Conservation (phyloP, 495 filamentous ascomycete genomes). For the Lichina pygmaea region DNA sequence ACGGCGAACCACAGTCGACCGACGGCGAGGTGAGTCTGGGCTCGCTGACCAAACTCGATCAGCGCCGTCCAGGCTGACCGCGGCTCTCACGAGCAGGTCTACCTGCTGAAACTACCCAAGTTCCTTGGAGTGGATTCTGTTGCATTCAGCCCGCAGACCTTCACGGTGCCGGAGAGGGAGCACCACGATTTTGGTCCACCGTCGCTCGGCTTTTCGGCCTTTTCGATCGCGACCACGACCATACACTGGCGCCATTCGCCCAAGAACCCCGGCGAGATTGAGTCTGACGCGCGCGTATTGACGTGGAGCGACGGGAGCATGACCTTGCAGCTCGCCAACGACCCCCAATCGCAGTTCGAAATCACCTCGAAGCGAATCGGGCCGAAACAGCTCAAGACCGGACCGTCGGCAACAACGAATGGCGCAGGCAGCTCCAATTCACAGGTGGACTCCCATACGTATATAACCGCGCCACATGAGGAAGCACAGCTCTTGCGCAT, state of each 20-base stretch:
- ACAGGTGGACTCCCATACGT: slow-evolving; percentile 53
- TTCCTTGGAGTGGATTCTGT: slow-evolving; percentile 55
- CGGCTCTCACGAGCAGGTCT: slow-evolving; percentile 25
- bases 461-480: slow-evolving; percentile 49
- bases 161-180: slow-evolving; percentile 31
- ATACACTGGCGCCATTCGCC: slow-evolving; percentile 45
- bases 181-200: slow-evolving; percentile 18
- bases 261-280: slow-evolving; percentile 25
- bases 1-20: slow-evolving; percentile 42
- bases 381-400: slow-evolving; percentile 23
- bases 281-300: slow-evolving; percentile 53
- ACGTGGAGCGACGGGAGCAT: slow-evolving; percentile 68
- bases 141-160: slow-evolving; percentile 45
- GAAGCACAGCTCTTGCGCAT: slow-evolving; percentile 41
- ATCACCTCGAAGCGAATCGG: slow-evolving; percentile 51
- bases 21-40: slow-evolving; percentile 27
- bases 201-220: slow-evolving; percentile 24
- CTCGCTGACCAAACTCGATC: background rate
- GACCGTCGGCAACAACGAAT: slow-evolving; percentile 21
- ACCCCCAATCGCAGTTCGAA: slow-evolving; percentile 54
- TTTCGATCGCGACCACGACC: slow-evolving; percentile 35
- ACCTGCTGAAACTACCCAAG: slow-evolving; percentile 50
- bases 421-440: slow-evolving; percentile 24
- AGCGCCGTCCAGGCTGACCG: background rate
- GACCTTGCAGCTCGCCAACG: slow-evolving; percentile 47